A percentile compares a stretch with the other conserved stretches of the same genome.
Conservation (phyloP, 768 basidiomycete genomes). For the Leccinum barrowsii region DNA sequence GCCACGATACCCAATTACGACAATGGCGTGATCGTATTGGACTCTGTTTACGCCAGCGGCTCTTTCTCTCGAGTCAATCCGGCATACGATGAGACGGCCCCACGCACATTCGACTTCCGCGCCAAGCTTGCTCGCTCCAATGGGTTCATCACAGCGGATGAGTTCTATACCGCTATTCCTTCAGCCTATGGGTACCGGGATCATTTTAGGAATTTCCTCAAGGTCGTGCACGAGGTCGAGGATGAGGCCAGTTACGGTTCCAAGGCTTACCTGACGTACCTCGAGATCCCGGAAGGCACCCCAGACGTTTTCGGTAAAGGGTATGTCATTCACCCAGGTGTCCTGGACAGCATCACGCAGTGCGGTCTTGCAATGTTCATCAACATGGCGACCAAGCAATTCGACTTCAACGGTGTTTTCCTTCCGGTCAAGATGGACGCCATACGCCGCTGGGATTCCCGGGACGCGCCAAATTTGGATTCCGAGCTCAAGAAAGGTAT, state of each 20-base stretch:
- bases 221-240: slow-evolving; percentile 25
- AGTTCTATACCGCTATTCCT: slow-evolving; percentile 19
- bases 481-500: slow-evolving; percentile 27
- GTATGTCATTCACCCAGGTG: slow-evolving; percentile 32
- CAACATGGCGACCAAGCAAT: slow-evolving; percentile 28
- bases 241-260: slow-evolving; percentile 26
- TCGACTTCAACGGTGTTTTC: slow-evolving; percentile 31
- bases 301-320: slow-evolving; percentile 29
- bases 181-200: slow-evolving; percentile 20
- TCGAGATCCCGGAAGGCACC: slow-evolving; percentile 19
- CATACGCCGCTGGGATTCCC: slow-evolving; percentile 29
- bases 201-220: slow-evolving; percentile 28
- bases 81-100: slow-evolving; percentile 21
- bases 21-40: slow-evolving; percentile 24
- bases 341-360: slow-evolving; percentile 25
- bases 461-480: slow-evolving; percentile 22
- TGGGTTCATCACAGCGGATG: slow-evolving; percentile 16
- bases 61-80: slow-evolving; percentile 26
- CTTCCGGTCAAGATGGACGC: slow-evolving; percentile 31
- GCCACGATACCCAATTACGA: slow-evolving; percentile 22
- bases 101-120: slow-evolving; percentile 23
- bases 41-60: slow-evolving; percentile 30
- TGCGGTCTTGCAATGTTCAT: slow-evolving; percentile 31
- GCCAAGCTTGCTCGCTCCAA: slow-evolving; percentile 18
- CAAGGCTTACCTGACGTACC: slow-evolving; percentile 27